phyloP scores from a whole-genome alignment of 345 rosid genomes.

The Pelargonium nanum region DNA sequence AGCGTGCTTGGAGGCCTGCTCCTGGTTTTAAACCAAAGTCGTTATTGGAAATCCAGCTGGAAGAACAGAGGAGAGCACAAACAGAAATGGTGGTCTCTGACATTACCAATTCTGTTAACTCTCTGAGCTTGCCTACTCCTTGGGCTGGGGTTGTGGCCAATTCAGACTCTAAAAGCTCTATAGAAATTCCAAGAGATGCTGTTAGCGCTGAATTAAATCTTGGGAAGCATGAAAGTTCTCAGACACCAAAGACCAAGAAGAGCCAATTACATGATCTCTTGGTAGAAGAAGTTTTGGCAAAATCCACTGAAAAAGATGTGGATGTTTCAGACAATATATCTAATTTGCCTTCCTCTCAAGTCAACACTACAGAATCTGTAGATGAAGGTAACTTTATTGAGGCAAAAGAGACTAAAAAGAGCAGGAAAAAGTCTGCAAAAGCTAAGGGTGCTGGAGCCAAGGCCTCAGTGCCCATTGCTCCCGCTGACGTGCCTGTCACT shows the following conservation, averaged over 20 bases:
- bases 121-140: slow-evolving; percentile 40
- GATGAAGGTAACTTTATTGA: slow-evolving; percentile 75
- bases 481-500: slow-evolving; percentile 39
- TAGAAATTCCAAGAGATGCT: slow-evolving; percentile 36
- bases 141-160: slow-evolving; percentile 67
- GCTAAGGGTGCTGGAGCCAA: slow-evolving; percentile 53
- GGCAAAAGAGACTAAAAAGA: slow-evolving; percentile 79
- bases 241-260: slow-evolving; percentile 40
- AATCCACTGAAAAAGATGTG: slow-evolving; percentile 36
- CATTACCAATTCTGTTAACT: slow-evolving; percentile 24
- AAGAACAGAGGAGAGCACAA: slow-evolving; percentile 68
- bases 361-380: slow-evolving; percentile 23
- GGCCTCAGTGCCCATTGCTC: slow-evolving; percentile 23
- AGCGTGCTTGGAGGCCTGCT: slow-evolving; percentile 93
- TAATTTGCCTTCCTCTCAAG: slow-evolving; percentile 21
- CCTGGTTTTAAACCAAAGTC: slow-evolving; percentile 93
- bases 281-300: slow-evolving; percentile 55
- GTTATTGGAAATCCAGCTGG: slow-evolving; percentile 89
- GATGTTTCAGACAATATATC: slow-evolving; percentile 25
- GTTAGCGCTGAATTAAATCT: slow-evolving; percentile 20
- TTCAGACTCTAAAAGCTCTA: slow-evolving; percentile 39
- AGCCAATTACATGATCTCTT: slow-evolving; percentile 62
- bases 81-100: slow-evolving; percentile 50
- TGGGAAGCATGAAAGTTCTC: slow-evolving; percentile 34
- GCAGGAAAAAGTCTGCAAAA: slow-evolving; percentile 85